Percentiles rank a stretch among this genome's conserved stretches.
Evolutionary conservation across 139 green algal genomes (phyloP).

Genomic region (Eudorina sp.): DNA sequence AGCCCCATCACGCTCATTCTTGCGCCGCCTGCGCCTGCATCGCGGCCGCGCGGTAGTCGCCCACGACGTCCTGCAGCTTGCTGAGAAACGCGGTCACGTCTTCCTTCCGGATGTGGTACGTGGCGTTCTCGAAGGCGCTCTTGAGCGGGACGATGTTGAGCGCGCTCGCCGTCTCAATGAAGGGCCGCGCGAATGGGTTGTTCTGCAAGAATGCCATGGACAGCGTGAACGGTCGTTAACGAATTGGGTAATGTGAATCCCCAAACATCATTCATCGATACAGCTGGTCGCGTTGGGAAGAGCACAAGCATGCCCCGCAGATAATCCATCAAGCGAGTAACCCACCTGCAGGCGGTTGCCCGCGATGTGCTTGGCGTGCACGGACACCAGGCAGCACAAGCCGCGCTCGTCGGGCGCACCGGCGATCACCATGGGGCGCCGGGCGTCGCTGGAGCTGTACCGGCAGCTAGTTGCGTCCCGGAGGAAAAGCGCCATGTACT

Average conservation of each 20-base stretch:
- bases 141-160: slow-evolving; percentile 21
- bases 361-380: slow-evolving; percentile 53
- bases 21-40: slow-evolving; percentile 19
- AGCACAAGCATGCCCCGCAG: not conserved
- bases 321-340: not conserved
- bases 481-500: slow-evolving; percentile 53
- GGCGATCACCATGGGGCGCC: slow-evolving; percentile 52
- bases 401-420: slow-evolving; percentile 52
- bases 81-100: slow-evolving; percentile 22
- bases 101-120: slow-evolving; percentile 48
- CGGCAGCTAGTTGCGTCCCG: slow-evolving; percentile 46
- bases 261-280: no score
- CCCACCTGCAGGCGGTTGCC: slow-evolving; percentile 55
- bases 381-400: slow-evolving; percentile 57
- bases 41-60: not conserved
- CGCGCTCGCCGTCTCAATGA: slow-evolving; percentile 44
- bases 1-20: not conserved
- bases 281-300: not conserved
- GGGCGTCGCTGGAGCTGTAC: slow-evolving; percentile 12
- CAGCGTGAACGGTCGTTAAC: no score
- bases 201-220: slow-evolving; percentile 39
- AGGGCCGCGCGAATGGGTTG: slow-evolving; percentile 56
- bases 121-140: slow-evolving; percentile 52
- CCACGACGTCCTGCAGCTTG: slow-evolving; percentile 41
- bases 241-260: no score